Evolutionary conservation across 1,284 basidiomycete genomes (phyloP).

Genomic region (Trametes versicolor): DNA sequence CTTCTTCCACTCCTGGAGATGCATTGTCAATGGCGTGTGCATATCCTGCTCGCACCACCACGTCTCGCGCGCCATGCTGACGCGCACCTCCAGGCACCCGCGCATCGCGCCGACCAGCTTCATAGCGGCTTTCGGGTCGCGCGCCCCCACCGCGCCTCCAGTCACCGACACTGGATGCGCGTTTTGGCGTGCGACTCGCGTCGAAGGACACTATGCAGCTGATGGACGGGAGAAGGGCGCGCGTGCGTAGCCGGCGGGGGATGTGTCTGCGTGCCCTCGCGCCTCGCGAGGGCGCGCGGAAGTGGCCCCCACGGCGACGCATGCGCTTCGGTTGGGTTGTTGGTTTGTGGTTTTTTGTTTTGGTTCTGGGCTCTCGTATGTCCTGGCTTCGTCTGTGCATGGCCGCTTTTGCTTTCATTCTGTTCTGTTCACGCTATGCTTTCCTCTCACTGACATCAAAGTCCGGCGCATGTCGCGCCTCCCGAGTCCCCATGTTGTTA

Average conservation of each 20-base stretch:
- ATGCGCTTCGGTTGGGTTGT: conserved; percentile 11
- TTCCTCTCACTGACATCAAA: too few relatives aligned
- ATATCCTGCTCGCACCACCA: too few relatives aligned
- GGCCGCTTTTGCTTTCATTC: too few relatives aligned
- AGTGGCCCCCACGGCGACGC: conserved; percentile 18
- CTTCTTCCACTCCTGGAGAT: not conserved
- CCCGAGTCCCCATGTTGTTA: too few relatives aligned
- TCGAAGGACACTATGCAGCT: conserved; percentile 24
- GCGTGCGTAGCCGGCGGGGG: conserved; percentile 22
- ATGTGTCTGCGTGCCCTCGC: conserved; percentile 8
- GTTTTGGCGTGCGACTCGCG: conserved; percentile 18
- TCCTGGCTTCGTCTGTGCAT: too few relatives aligned
- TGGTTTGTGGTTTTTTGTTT: not conserved
- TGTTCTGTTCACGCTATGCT: too few relatives aligned
- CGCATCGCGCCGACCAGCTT: conserved; percentile 16
- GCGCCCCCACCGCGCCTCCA: conserved; percentile 14
- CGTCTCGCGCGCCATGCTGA: conserved; percentile 2
- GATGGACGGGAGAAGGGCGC: conserved; percentile 17
- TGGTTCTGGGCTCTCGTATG: not conserved
- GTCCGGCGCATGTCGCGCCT: too few relatives aligned
- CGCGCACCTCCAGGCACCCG: conserved; percentile 6
- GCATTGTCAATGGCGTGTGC: not conserved
- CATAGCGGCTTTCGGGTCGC: conserved; percentile 24
- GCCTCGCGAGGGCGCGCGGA: conserved; percentile 16
- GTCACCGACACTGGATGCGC: conserved; percentile 13